phyloP scores from a whole-genome alignment of 140 eudicot species.

The Oenanthe javanica region DNA sequence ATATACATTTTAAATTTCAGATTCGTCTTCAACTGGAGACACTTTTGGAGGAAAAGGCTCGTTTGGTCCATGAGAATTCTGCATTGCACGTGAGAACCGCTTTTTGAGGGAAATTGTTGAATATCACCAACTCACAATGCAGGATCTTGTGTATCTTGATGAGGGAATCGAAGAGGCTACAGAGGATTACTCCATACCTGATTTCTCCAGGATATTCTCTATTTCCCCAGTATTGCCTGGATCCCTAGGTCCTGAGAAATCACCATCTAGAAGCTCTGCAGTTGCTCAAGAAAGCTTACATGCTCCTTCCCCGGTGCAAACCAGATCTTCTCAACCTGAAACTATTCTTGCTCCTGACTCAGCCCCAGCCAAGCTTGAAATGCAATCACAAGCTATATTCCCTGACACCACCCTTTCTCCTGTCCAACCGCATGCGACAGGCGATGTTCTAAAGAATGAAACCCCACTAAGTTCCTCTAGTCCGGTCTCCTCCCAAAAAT shows the following conservation, averaged over 20 bases:
- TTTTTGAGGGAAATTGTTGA: conserved; percentile 86
- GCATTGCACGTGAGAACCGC: conserved; percentile 65
- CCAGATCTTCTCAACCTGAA: no score
- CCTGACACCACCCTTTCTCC: no score
- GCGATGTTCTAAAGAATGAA: neutral
- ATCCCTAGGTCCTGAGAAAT: no score
- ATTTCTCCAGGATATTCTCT: no score
- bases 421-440: neutral
- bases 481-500: neutral
- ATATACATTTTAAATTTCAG: conserved; percentile 28
- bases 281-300: no score
- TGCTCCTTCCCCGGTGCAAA: no score
- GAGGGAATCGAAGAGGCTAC: conserved; percentile 82
- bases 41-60: conserved; percentile 51
- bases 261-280: no score
- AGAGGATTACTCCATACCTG: conserved; percentile 42
- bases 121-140: conserved; percentile 89
- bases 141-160: conserved; percentile 78
- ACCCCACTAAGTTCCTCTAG: conserved; percentile 5
- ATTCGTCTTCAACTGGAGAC: conserved; percentile 79
- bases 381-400: neutral
- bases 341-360: neutral
- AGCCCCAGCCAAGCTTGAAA: neutral
- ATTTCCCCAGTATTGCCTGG: no score
- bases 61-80: conserved; percentile 43